Conservation (phyloP, 345 rosid genomes). For the Bruguiera parviflora region DNA sequence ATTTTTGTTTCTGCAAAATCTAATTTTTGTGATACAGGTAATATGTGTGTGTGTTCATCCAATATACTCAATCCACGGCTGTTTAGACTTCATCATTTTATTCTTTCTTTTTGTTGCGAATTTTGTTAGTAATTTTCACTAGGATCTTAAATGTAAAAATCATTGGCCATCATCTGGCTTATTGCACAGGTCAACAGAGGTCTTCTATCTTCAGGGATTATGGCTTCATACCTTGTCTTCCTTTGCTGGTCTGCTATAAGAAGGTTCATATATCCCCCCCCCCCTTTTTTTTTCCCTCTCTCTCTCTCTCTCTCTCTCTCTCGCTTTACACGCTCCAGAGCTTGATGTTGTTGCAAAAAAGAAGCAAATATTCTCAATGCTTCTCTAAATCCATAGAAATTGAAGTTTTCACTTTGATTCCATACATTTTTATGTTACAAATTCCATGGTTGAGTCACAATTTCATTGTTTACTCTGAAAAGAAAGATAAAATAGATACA, state of each 20-base stretch:
- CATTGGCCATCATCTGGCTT: background rate
- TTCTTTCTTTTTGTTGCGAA: background rate
- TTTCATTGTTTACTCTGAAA: too few relatives aligned
- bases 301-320: accelerated
- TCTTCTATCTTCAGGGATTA: conserved; percentile 73
- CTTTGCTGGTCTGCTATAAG: conserved; percentile 95
- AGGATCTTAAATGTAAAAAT: too few relatives aligned
- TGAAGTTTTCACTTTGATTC: too few relatives aligned
- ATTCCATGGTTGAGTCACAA: too few relatives aligned
- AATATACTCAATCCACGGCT: background rate
- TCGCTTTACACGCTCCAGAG: too few relatives aligned
- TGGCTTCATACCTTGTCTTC: conserved; percentile 86
- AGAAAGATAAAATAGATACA: too few relatives aligned
- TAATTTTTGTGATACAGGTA: background rate
- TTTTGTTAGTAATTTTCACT: background rate
- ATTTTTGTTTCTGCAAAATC: background rate
- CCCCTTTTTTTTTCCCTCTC: too few relatives aligned
- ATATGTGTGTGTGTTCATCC: background rate
- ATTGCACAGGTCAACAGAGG: conserved; percentile 63
- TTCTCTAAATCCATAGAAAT: too few relatives aligned
- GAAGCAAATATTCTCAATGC: too few relatives aligned
- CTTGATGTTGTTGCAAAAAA: too few relatives aligned
- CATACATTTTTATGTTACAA: too few relatives aligned
- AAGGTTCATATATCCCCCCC: conserved; percentile 43
- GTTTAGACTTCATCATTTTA: background rate